phyloP scores from a whole-genome alignment of 305 asterid genomes.

The Solanum hybrid region DNA sequence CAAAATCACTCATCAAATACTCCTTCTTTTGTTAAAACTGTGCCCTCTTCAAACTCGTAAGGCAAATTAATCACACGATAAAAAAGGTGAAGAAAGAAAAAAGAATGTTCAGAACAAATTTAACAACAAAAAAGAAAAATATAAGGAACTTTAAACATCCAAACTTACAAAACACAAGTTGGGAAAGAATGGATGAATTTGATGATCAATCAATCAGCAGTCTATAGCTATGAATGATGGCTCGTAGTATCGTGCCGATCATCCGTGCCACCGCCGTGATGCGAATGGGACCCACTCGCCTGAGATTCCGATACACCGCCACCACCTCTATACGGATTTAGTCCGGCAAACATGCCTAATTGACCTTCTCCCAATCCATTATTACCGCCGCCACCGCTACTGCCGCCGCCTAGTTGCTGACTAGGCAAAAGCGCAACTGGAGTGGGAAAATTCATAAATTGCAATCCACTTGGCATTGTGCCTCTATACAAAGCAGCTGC shows the following conservation, averaged over 20 bases:
- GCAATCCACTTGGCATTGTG: conserved; percentile 59
- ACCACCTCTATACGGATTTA: conserved; percentile 38
- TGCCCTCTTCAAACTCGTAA: conserved; percentile 44
- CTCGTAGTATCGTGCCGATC: conserved; percentile 50
- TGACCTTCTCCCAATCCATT: conserved; percentile 57
- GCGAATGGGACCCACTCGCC: conserved; percentile 63
- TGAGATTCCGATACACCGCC: conserved; percentile 59
- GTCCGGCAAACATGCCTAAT: conserved; percentile 49
- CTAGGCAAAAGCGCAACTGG: conserved; percentile 67
- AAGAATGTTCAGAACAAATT: not conserved
- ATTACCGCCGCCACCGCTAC: conserved; percentile 15
- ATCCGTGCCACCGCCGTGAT: conserved; percentile 42
- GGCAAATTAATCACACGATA: conserved; percentile 42
- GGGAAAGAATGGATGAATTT: conserved; percentile 4
- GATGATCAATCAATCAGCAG: conserved; percentile 9
- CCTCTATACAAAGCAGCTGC: conserved; percentile 56
- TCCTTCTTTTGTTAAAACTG: conserved; percentile 19
- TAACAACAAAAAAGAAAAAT: not conserved
- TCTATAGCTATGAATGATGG: conserved; percentile 42
- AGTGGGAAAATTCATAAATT: conserved; percentile 82
- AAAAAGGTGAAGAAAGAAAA: not conserved
- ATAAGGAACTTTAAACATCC: conserved; percentile 41
- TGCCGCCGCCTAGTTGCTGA: conserved; percentile 27
- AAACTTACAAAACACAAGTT: conserved; percentile 42
- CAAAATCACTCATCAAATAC: conserved; percentile 25